Conservation (phyloP, 2,329 filamentous ascomycete genomes). For the Ceratocystis destructans region DNA sequence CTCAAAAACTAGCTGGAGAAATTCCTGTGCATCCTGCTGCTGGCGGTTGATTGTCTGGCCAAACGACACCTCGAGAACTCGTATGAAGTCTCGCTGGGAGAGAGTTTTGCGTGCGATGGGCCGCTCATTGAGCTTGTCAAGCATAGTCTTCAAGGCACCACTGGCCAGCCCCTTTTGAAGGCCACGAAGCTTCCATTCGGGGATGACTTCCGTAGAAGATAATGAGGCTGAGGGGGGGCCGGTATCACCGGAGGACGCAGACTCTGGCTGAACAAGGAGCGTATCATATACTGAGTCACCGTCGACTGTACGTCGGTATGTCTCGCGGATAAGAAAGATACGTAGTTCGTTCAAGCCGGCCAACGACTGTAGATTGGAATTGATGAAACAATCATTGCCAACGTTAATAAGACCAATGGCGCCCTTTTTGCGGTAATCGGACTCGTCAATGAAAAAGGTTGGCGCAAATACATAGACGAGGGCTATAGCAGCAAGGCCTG, state of each 20-base stretch:
- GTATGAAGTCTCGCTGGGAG: constrained; percentile 71
- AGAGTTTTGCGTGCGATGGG: constrained; percentile 92
- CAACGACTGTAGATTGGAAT: constrained; percentile 85
- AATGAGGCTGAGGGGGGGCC: background rate
- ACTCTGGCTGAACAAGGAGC: constrained; percentile 37
- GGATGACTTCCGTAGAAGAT: constrained; percentile 24
- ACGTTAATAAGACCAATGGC: constrained; percentile 81
- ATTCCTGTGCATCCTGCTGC: constrained; percentile 96
- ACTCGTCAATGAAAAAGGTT: constrained; percentile 86
- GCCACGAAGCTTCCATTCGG: constrained; percentile 49
- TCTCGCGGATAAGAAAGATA: constrained; percentile 82
- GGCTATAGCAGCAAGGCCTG: constrained; percentile 85
- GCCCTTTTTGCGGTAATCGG: constrained; percentile 58
- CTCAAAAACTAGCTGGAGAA: constrained; percentile 86
- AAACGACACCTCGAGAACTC: constrained; percentile 72
- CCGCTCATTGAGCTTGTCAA: constrained; percentile 84
- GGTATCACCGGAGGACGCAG: constrained; percentile 14
- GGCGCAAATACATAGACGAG: constrained; percentile 95
- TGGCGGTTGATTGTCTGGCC: constrained; percentile 80
- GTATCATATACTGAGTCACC: constrained; percentile 60
- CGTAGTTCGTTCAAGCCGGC: constrained; percentile 82
- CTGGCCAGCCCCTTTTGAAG: constrained; percentile 76
- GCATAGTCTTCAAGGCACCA: constrained; percentile 74
- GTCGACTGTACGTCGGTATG: constrained; percentile 69
- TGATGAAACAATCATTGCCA: constrained; percentile 95